These are phyloP conservation scores for Zelopaecilomyces penicillatus DNA, from an alignment of 2,329 filamentous ascomycete genomes.

Conservation along the genomic window DNA sequence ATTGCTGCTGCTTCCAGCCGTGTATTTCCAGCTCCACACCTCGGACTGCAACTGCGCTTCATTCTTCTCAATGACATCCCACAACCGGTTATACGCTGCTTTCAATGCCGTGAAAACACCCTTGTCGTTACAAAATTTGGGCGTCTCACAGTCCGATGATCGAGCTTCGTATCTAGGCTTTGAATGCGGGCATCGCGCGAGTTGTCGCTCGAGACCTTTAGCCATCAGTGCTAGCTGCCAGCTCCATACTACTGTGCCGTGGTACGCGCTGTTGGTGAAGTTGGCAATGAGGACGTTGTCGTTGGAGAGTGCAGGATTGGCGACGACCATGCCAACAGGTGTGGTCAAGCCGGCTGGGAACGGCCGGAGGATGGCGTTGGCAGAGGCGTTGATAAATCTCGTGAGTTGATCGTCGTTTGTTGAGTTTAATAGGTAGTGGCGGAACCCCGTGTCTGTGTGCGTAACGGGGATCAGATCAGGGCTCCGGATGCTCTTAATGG, in stretches of 20 bases:
- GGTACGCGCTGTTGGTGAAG: conserved; percentile 49
- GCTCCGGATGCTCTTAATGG: conserved; percentile 44
- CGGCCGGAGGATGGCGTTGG: conserved; percentile 46
- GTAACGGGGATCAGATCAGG: conserved; percentile 46
- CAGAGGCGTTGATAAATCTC: conserved; percentile 46
- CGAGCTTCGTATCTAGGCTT: neutral
- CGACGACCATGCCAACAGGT: conserved; percentile 47
- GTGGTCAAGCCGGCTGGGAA: conserved; percentile 53
- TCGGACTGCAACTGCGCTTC: conserved; percentile 41
- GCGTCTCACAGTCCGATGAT: conserved; percentile 11
- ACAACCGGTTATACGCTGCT: conserved; percentile 49
- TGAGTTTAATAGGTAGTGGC: conserved; percentile 52
- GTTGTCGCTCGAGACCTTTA: conserved; percentile 47
- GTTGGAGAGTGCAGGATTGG: conserved; percentile 51
- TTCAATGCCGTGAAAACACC: conserved; percentile 36
- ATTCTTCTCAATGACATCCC: conserved; percentile 53
- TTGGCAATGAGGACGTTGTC: conserved; percentile 38
- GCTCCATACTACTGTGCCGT: conserved; percentile 57
- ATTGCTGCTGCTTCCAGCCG: neutral
- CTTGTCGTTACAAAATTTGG: conserved; percentile 42
- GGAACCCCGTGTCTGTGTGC: conserved; percentile 58
- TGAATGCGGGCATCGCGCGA: conserved; percentile 37
- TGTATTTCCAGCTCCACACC: conserved; percentile 56
- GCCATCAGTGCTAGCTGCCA: conserved; percentile 61
- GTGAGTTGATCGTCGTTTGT: conserved; percentile 50